Base-by-base conservation (phyloP, 139 green algal species). In the Chlamydomonas schloesseri region DNA sequence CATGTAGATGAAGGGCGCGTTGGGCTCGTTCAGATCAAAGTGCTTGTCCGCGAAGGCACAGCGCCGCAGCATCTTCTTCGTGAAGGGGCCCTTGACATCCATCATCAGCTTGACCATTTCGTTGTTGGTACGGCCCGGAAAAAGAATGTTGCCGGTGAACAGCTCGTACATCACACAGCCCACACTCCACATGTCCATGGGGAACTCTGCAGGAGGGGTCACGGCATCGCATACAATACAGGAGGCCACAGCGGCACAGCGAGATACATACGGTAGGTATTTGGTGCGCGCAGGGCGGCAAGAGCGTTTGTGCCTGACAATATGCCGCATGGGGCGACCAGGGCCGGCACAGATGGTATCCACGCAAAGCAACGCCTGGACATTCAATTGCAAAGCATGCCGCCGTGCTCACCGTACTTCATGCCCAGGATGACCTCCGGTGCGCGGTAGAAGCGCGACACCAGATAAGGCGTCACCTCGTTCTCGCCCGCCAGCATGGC, bases 61-160 rank as follows among this genome's bases (percentile, higher is more conserved):
- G 55, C 71, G 78, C 68, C 87, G 81, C 69, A 99, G 89, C 93
- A 99, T 97, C 88, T 98, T 98, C 84, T 98, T 98, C 34, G 97
- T 95, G 90, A 99, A 98, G 28, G 95, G 88, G 2, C 98, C 97
- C 91, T 99, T 99, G 33, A 98, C 87, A 47, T 99, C 97, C 94
- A 99, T 99, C 86, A 99, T 96, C 8, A 97, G 92, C 84, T 95
- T 96, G 11, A 99, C 91, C 98, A 99, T 99, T 85, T 99, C 97
- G 91, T 99, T 99, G 94, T 99, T 99, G 87, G 89, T 96, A 58
- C 90, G 89, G 23, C 98, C 98, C 0, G 96, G 97, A 84, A 99
- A 99, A 70, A 98, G 89, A 90, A 99, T 99, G 73, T 96, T 93
- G 47, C 97, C 97, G 0, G 97, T 99, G 91, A 98, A 99, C 9